These are phyloP conservation scores for Arabidopsis lyrata DNA, from an alignment of 441 rosid species.

Conservation along the genomic window DNA sequence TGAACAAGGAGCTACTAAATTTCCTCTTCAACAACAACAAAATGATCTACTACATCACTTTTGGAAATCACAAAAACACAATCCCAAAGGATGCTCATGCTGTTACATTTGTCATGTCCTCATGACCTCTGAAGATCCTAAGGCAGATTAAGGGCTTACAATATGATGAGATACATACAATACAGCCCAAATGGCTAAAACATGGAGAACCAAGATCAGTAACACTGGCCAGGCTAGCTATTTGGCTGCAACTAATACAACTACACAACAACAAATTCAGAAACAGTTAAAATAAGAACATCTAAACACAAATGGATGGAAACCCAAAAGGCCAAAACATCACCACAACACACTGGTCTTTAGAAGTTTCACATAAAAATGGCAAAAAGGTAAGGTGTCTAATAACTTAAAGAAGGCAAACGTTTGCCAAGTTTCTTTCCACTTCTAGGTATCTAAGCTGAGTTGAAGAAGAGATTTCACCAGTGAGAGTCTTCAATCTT, in stretches of 20 bases:
- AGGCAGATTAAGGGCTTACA: constrained; percentile 39
- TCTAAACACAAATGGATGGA: constrained; percentile 41
- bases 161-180: constrained; percentile 34
- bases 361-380: constrained; percentile 41
- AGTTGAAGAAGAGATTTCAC: constrained; percentile 44
- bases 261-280: constrained; percentile 37
- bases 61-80: constrained; percentile 37
- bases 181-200: constrained; percentile 40
- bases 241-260: constrained; percentile 44
- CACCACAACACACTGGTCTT: constrained; percentile 47
- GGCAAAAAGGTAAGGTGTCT: constrained; percentile 38
- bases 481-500: constrained; percentile 30
- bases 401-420: constrained; percentile 40
- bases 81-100: constrained; percentile 42
- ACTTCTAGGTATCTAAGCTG: constrained; percentile 38
- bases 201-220: constrained; percentile 35
- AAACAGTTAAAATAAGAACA: constrained; percentile 39
- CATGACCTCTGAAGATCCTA: constrained; percentile 36
- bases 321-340: constrained; percentile 40
- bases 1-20: constrained; percentile 16
- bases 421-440: constrained; percentile 44
- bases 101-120: constrained; percentile 37
- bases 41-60: constrained; percentile 43
- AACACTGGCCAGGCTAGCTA: constrained; percentile 39
- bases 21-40: not conserved